Conservation (phyloP, 768 basidiomycete genomes). For the Suillus hirtellus region DNA sequence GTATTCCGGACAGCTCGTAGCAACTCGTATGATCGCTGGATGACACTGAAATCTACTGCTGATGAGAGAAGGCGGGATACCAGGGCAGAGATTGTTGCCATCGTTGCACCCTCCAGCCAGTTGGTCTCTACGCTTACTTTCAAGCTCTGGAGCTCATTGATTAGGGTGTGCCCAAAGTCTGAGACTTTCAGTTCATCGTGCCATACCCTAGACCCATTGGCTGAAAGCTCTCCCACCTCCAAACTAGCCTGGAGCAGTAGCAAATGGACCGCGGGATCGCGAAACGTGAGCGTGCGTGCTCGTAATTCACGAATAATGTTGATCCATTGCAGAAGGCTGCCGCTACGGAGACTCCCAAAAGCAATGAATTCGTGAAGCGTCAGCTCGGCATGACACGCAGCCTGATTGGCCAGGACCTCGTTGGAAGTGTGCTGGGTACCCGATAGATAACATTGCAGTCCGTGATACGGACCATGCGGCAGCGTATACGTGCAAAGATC, state of each 20-base stretch:
- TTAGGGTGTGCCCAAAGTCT: conserved; percentile 33
- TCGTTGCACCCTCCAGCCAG: conserved; percentile 35
- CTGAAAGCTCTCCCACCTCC: conserved; percentile 36
- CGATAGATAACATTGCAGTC: conserved; percentile 37
- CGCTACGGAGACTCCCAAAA: conserved; percentile 43
- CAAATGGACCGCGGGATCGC: conserved; percentile 37
- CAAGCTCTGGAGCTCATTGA: conserved; percentile 33
- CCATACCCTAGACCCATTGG: conserved; percentile 29
- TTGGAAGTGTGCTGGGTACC: conserved; percentile 42
- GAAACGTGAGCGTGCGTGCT: conserved; percentile 36
- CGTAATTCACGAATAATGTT: conserved; percentile 46
- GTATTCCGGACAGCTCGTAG: conserved; percentile 32
- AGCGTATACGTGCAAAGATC: conserved; percentile 34
- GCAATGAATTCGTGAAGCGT: conserved; percentile 43
- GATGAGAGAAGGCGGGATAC: conserved; percentile 36
- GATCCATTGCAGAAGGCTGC: conserved; percentile 44
- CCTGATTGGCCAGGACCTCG: conserved; percentile 41
- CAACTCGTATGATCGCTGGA: conserved; percentile 23
- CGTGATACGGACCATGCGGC: conserved; percentile 31
- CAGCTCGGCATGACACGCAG: conserved; percentile 37
- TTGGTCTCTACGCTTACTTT: conserved; percentile 35
- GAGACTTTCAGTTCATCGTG: conserved; percentile 35
- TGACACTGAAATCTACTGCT: conserved; percentile 14
- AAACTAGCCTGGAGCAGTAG: conserved; percentile 42
- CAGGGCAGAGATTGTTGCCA: conserved; percentile 32